phyloP scores from a whole-genome alignment of 345 rosid genomes.

The Heritiera fomes region DNA sequence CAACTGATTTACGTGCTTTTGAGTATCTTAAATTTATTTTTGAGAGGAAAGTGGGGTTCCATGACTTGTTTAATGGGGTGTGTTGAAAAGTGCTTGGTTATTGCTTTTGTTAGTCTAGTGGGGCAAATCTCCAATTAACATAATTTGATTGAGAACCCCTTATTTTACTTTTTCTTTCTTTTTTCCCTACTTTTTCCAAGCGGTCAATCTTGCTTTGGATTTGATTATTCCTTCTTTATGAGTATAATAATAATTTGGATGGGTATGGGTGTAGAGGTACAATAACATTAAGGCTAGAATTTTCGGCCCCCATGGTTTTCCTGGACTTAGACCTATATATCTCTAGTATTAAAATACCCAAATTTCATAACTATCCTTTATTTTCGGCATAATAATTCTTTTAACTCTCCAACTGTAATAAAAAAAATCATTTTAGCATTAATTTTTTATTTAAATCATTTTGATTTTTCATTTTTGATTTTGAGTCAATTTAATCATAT shows the following conservation, averaged over 20 bases:
- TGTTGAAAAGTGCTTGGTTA: neutral
- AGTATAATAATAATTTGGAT: neutral
- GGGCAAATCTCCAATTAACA: conserved; percentile 12
- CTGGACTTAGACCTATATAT: neutral
- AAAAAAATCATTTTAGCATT: no score
- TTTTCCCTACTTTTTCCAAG: neutral
- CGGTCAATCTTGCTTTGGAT: conserved; percentile 1
- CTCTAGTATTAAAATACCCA: neutral
- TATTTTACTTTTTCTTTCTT: neutral
- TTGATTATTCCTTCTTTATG: neutral
- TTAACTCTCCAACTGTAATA: neutral
- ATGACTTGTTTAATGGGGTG: neutral
- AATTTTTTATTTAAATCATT: no score
- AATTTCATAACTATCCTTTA: neutral
- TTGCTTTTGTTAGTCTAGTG: neutral
- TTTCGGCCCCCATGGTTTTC: neutral
- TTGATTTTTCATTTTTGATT: no score
- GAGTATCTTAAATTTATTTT: neutral
- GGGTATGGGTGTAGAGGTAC: neutral
- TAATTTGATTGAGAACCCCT: neutral
- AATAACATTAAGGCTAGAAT: neutral
- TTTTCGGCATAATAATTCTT: no score
- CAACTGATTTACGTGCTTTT: no score
- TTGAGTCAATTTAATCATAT: no score
- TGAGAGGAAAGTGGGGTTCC: neutral